Evolutionary conservation across 768 basidiomycete species (phyloP).

Genomic region (Rhizopogon vinicolor): DNA sequence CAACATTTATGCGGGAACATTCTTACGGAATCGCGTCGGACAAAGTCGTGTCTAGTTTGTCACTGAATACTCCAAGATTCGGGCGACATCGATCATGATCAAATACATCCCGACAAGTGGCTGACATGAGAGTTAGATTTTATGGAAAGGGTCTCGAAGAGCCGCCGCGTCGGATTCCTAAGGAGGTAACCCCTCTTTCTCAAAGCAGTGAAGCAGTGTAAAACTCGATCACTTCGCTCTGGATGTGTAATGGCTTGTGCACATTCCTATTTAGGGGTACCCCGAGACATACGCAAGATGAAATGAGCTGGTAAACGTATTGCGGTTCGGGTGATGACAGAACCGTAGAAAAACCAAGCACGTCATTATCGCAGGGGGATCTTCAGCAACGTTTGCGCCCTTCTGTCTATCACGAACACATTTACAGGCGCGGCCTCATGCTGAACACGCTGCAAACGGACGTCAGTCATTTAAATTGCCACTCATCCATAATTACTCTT

Average conservation of each 20-base stretch:
- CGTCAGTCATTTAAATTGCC: slow-evolving; percentile 29
- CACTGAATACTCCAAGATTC: too few species aligned
- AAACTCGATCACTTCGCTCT: background rate
- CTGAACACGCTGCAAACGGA: slow-evolving; percentile 29
- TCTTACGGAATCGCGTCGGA: background rate
- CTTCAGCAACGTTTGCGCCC: slow-evolving; percentile 21
- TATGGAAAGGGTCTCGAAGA: background rate
- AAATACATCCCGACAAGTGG: too few species aligned
- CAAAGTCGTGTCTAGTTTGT: background rate
- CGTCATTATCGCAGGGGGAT: slow-evolving; percentile 21
- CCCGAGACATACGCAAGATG: slow-evolving; percentile 16
- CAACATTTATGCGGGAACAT: background rate
- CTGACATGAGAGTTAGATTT: too few species aligned
- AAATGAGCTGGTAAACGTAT: slow-evolving; percentile 28
- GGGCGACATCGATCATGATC: background rate
- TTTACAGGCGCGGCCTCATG: slow-evolving; percentile 31
- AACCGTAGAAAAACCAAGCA: slow-evolving; percentile 25
- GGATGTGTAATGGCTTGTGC: background rate
- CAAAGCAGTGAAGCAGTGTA: background rate
- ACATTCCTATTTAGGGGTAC: slow-evolving; percentile 22
- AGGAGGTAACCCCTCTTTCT: background rate
- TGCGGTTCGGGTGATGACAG: slow-evolving; percentile 10
- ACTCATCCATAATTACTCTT: slow-evolving; percentile 15
- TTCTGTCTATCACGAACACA: slow-evolving; percentile 29
- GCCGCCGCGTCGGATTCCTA: background rate